Evolutionary conservation across 2,329 filamentous ascomycete genomes (phyloP).

Genomic region (Ophiocordyceps camponoti-leonardi): DNA sequence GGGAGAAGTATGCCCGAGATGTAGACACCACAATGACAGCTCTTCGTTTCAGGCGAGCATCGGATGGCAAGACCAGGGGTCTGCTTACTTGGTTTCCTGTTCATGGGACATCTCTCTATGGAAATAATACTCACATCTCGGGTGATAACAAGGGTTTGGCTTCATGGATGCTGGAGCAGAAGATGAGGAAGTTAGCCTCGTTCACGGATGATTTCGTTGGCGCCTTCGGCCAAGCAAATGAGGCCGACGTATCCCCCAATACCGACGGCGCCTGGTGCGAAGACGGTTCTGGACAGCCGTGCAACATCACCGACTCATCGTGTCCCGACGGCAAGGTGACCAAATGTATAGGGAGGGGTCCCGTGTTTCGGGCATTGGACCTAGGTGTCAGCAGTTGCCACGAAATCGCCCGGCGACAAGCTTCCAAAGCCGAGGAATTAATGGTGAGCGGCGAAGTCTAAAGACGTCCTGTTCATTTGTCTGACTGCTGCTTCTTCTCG

Average conservation of each 20-base stretch:
- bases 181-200: slow-evolving; percentile 32
- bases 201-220: slow-evolving; percentile 60
- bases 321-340: slow-evolving; percentile 55
- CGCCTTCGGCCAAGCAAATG: slow-evolving; percentile 81
- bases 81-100: slow-evolving; percentile 82
- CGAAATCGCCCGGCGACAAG: slow-evolving; percentile 59
- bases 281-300: slow-evolving; percentile 56
- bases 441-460: slow-evolving; percentile 12
- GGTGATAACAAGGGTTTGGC: slow-evolving; percentile 95
- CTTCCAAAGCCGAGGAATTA: slow-evolving; percentile 30
- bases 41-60: slow-evolving; percentile 57
- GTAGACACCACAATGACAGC: slow-evolving; percentile 50
- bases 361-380: slow-evolving; percentile 48
- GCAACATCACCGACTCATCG: slow-evolving; percentile 66
- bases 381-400: slow-evolving; percentile 58
- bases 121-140: slow-evolving; percentile 78
- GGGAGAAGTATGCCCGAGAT: slow-evolving; percentile 43
- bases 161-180: slow-evolving; percentile 66
- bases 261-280: slow-evolving; percentile 78
- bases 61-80: slow-evolving; percentile 60
- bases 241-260: slow-evolving; percentile 82
- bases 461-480: not conserved
- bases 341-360: slow-evolving; percentile 57
- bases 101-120: slow-evolving; percentile 78
- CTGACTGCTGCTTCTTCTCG: not conserved